Conservation (phyloP, 2,329 filamentous ascomycete species). For the Didymella lethalis region DNA sequence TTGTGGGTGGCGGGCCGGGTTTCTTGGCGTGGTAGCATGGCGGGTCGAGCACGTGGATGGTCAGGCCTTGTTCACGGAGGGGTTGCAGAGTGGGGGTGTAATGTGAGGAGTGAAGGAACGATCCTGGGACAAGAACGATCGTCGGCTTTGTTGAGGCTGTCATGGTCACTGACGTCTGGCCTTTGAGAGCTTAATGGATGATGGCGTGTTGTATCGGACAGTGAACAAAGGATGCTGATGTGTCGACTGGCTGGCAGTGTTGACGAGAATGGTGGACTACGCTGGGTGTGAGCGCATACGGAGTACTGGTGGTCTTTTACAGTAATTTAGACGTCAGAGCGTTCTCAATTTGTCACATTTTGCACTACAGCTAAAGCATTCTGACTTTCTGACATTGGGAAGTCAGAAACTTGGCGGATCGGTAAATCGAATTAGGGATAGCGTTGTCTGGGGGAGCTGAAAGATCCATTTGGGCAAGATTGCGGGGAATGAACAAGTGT, state of each 20-base stretch:
- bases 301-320: too few species aligned
- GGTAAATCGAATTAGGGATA: conserved; percentile 1
- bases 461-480: not conserved
- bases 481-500: not conserved
- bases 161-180: not conserved
- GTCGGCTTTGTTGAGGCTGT: not conserved
- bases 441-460: not conserved
- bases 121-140: not conserved
- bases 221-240: too few species aligned
- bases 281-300: too few species aligned
- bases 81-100: not conserved
- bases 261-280: too few species aligned
- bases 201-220: too few species aligned
- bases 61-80: not conserved
- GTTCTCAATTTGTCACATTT: not conserved
- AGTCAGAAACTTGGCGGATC: conserved; percentile 1
- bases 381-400: conserved; percentile 11
- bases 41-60: not conserved
- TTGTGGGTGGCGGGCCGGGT: not conserved
- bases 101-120: not conserved
- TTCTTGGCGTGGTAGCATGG: not conserved
- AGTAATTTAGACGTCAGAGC: too few species aligned
- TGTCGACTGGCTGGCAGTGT: too few species aligned
- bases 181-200: not conserved
- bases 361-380: not conserved